Base-by-base conservation (phyloP, 225 moss, liverwort and hornwort genomes). In the Climacium dendroides region DNA sequence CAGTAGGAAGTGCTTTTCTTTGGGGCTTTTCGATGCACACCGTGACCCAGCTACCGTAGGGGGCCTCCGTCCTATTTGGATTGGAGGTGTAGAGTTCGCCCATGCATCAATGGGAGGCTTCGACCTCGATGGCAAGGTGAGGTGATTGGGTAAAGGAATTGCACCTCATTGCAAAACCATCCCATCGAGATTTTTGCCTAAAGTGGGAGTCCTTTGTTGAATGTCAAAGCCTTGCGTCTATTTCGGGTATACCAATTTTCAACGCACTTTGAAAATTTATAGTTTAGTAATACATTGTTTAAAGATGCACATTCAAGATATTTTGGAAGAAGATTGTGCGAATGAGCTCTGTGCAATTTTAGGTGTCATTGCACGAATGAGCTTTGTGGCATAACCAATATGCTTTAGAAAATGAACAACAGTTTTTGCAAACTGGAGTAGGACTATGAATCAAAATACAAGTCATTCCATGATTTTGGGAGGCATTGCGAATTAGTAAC, bases 191-290 rank as follows among this genome's bases (percentile, higher is more conserved):
- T 52, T 52, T 22, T 74, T 74, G 35, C 13, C 5, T 35, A 35
- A 6, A 13, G 35, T 14, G 1, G 11, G 32, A 74, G 34, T 10
- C 28, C 10, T 45, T 45, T 45, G 17, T 28, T 45, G 17, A 45
- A 45, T 1, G 13, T 22, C 13, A 3, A 8, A 74, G 34, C 1
- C 7, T 50, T 22, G 8, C 0, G 5, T 34, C 0, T 3, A 34
- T 52, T 22, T 22, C 13, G 32, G 20, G 0, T 52, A 52, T 2
- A 13, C 1, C 0, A 4, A 34, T 32, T 74, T 74, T 8, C 0
- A 8, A 0, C 0, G 5, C 2, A 8, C 8, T 13, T 8, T 74
- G 13, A 34, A 34, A 52, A 34, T 34, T 52, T 1, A 5, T 75
- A 52, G 52, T 34, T 35, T 22, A 50, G 34, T 32, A 5, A 34